Conservation (phyloP, 352 stramenopile genomes). For the Pythium plurisporium region DNA sequence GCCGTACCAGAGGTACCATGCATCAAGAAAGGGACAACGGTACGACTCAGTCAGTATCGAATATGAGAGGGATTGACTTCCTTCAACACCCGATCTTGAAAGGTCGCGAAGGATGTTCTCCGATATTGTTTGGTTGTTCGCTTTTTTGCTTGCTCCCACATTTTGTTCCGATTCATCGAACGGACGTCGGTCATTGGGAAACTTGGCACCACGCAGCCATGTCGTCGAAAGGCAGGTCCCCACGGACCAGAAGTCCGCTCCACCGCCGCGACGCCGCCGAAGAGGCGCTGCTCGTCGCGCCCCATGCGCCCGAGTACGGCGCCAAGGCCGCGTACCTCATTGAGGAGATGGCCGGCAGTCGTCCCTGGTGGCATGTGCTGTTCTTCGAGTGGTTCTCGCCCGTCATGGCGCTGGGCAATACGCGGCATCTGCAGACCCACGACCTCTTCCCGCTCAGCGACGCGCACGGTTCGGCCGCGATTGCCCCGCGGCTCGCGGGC, state of each 20-base stretch:
- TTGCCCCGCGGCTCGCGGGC: not conserved
- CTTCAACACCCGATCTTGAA: slow-evolving; percentile 18
- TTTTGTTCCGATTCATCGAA: slow-evolving; percentile 19
- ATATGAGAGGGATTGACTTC: slow-evolving; percentile 8
- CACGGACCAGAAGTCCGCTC: no score
- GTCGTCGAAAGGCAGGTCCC: not conserved
- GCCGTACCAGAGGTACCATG: not conserved
- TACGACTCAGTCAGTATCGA: slow-evolving; percentile 5
- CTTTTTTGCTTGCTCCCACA: not conserved
- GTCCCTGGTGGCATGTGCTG: slow-evolving; percentile 5
- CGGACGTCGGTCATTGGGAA: no score
- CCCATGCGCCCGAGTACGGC: not conserved
- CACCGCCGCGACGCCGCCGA: not conserved
- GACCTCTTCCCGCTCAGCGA: slow-evolving; percentile 13
- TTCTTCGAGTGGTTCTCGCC: slow-evolving; percentile 20
- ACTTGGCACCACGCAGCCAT: not conserved
- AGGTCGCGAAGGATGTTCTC: slow-evolving; percentile 8
- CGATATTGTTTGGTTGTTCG: slow-evolving; percentile 6
- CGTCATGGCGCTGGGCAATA: slow-evolving; percentile 13
- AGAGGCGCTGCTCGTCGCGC: slow-evolving; percentile 1
- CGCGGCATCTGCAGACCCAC: not conserved
- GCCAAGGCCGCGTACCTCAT: slow-evolving; percentile 1
- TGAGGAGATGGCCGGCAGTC: slow-evolving; percentile 8
- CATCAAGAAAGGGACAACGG: not conserved
- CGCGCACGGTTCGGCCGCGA: not conserved